phyloP scores from a whole-genome alignment of 2,329 filamentous ascomycete genomes.

The Ilyonectria sp. region DNA sequence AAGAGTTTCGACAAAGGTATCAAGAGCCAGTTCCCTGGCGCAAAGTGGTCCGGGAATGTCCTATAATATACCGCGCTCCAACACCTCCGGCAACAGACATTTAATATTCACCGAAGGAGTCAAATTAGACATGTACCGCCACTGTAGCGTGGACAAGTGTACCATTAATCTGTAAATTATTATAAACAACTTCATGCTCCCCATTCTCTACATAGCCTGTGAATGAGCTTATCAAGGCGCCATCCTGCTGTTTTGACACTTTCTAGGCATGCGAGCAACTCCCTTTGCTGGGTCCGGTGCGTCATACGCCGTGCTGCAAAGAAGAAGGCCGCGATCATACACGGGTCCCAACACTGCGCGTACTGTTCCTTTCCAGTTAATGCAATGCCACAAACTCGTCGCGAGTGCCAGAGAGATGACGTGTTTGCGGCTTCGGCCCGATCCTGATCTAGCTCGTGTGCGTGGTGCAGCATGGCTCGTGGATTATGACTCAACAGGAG shows the following conservation, averaged over 20 bases:
- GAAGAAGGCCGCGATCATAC: conserved; percentile 16
- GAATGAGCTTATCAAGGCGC: neutral
- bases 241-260: neutral
- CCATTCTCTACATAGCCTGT: neutral
- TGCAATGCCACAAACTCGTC: conserved; percentile 6
- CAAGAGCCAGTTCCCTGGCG: conserved; percentile 16
- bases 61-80: conserved; percentile 1
- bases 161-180: neutral
- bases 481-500: neutral
- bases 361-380: neutral
- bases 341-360: conserved; percentile 17
- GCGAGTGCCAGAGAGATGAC: neutral
- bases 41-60: conserved; percentile 5
- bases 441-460: neutral
- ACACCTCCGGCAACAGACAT: neutral
- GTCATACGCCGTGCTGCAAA: neutral
- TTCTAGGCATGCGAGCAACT: neutral
- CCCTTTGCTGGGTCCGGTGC: neutral
- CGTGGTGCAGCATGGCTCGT: neutral
- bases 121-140: neutral
- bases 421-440: neutral
- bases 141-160: neutral
- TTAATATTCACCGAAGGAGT: neutral
- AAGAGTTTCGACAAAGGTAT: conserved; percentile 22
- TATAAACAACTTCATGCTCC: neutral